Percentiles rank a stretch among this genome's conserved stretches.
Evolutionary conservation across 495 filamentous ascomycete genomes (phyloP).

Genomic region (Xylaria scruposa): DNA sequence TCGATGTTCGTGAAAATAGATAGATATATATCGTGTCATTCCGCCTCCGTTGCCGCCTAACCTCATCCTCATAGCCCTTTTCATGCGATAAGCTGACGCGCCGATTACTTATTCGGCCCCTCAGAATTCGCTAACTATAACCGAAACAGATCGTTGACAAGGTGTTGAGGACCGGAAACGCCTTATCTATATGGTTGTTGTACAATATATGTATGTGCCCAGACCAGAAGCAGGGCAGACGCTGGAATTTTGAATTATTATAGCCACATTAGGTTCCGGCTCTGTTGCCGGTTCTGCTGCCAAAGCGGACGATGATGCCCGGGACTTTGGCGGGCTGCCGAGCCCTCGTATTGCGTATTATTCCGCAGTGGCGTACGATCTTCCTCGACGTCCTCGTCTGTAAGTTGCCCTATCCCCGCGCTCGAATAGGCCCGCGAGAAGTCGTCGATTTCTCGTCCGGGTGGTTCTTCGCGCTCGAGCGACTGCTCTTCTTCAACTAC

Average conservation of each 20-base stretch:
- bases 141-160: not conserved
- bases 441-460: slow-evolving; percentile 49
- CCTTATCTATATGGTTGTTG: not conserved
- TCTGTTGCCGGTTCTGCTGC: slow-evolving; percentile 57
- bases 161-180: not conserved
- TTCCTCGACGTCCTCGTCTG: slow-evolving; percentile 29
- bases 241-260: slow-evolving; percentile 31
- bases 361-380: slow-evolving; percentile 30
- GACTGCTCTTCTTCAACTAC: slow-evolving; percentile 35
- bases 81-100: not conserved
- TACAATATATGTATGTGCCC: not conserved
- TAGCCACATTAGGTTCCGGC: slow-evolving; percentile 56
- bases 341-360: slow-evolving; percentile 20
- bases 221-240: not conserved
- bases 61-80: not conserved
- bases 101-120: not conserved
- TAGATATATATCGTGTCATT: not conserved
- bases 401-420: slow-evolving; percentile 49
- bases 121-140: not conserved
- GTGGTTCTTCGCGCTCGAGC: slow-evolving; percentile 14
- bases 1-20: not conserved
- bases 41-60: not conserved
- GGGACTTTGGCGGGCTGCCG: slow-evolving; percentile 16
- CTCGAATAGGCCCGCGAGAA: slow-evolving; percentile 50
- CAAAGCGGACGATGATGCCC: slow-evolving; percentile 44